phyloP scores from a whole-genome alignment of 2,329 filamentous ascomycete genomes.

The Cercospora sp. region DNA sequence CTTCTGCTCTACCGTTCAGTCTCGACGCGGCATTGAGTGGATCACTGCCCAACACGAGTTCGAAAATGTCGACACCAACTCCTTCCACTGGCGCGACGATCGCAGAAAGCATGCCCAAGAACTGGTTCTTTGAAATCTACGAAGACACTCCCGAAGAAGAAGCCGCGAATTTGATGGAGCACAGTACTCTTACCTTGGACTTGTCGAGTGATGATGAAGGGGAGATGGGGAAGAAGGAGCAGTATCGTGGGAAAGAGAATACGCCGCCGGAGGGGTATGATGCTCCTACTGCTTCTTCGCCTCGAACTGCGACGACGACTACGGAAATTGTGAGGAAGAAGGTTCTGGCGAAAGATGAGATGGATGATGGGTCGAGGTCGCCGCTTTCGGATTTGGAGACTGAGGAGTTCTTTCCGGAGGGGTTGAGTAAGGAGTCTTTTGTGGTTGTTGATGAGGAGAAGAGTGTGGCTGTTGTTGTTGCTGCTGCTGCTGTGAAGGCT shows the following conservation, averaged over 20 bases:
- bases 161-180: constrained; percentile 88
- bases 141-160: constrained; percentile 89
- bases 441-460: constrained; percentile 30
- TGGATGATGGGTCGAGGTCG: constrained; percentile 39
- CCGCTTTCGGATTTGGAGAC: constrained; percentile 41
- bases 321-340: constrained; percentile 35
- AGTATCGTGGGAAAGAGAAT: constrained; percentile 82
- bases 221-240: constrained; percentile 57
- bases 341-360: constrained; percentile 33
- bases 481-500: constrained; percentile 17
- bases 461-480: too few relatives aligned
- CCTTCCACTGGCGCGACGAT: constrained; percentile 28
- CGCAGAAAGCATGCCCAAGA: constrained; percentile 58
- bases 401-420: constrained; percentile 39
- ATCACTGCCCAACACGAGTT: constrained; percentile 59
- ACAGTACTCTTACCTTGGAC: constrained; percentile 81
- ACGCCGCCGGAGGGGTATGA: constrained; percentile 65
- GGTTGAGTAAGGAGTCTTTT: constrained; percentile 36
- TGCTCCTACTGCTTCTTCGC: constrained; percentile 30
- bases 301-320: background rate
- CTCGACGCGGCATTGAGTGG: constrained; percentile 80
- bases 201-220: constrained; percentile 82
- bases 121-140: constrained; percentile 92
- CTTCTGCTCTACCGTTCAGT: constrained; percentile 67
- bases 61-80: constrained; percentile 34